Conservation (phyloP, 1,284 basidiomycete species). For the Sporisorium exsertum region DNA sequence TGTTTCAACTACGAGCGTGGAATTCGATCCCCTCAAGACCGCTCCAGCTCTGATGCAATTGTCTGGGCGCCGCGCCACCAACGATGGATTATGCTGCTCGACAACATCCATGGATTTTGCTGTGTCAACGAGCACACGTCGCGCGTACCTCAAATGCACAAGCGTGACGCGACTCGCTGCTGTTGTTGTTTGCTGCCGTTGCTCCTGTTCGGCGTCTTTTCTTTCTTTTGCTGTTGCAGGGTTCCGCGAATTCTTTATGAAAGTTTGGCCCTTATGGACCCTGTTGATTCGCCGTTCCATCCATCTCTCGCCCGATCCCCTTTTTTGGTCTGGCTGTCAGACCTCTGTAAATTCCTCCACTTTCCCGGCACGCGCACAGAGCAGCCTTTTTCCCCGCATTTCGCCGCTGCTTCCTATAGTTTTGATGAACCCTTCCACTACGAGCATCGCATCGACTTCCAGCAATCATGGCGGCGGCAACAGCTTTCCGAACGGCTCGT, state of each 20-base stretch:
- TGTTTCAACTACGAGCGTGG: too few species aligned
- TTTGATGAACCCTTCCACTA: neutral
- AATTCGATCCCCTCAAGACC: neutral
- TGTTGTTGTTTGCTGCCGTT: neutral
- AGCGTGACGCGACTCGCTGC: conserved; percentile 10
- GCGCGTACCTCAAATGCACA: neutral
- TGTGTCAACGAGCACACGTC: neutral
- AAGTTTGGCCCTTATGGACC: conserved; percentile 7
- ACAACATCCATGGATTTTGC: neutral
- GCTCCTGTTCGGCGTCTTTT: neutral
- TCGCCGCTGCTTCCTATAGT: neutral
- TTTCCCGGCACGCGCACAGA: conserved; percentile 3
- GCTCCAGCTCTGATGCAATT: neutral
- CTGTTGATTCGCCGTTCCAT: neutral
- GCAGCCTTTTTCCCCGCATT: conserved; percentile 12
- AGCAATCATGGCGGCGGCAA: conserved; percentile 10
- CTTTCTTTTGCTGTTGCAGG: neutral
- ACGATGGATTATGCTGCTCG: neutral
- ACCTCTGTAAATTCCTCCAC: neutral
- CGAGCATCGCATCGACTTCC: conserved; percentile 1
- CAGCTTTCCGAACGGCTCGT: conserved; percentile 36
- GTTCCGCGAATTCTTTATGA: neutral
- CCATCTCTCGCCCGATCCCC: neutral
- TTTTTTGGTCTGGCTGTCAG: neutral
- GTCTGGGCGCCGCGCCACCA: neutral